Base-by-base conservation (phyloP, 1,139 yeast genomes). In the Candida glucosophila region DNA sequence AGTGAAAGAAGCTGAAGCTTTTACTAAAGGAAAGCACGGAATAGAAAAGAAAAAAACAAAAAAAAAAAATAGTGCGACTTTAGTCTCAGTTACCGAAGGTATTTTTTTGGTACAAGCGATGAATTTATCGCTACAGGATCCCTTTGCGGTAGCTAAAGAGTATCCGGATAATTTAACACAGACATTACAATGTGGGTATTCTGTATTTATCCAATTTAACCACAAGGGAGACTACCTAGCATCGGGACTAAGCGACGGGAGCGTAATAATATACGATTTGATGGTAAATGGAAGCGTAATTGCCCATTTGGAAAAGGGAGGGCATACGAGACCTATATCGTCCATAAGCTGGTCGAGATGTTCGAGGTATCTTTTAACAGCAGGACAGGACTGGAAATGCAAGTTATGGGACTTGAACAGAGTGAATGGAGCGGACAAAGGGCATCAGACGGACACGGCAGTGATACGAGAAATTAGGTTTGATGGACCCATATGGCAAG, bases 81-180 rank as follows among this genome's bases (percentile, higher is more conserved):
- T 16, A n/a, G 18, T 16, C 8, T 16, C 8, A 16, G 8, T 16
- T n/a, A 16, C 18, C 18, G n/a, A 16, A 16, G n/a, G 18, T 8
- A 16, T 8, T 8, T n/a, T n/a, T 8, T 16, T 16, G 18, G n/a
- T n/a, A 16, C n/a, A 16, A n/a, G 7, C 8, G 18, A 80, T 82
- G 94, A 88, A 88, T 51, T 64, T 85, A 26, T 68, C 93, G n/a
- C 63, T 88, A 13, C 74, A 83, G 39, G 97, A 88, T 51, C 97
- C 97, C 3, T 85, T 86, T 49, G 77, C 93, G 5, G 86, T 88
- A 19, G 79, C 94, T 9, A 88, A 85, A 44, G 98, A 88, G 47
- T 88, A 74, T 43, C 98, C 98, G 0, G 95, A 88, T 37, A 68
- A 80, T 2, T 66, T 85, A 14, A 69, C 81, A 3, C 73, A 73